phyloP scores from a whole-genome alignment of 768 basidiomycete species.

The Lentinula guzmanii region DNA sequence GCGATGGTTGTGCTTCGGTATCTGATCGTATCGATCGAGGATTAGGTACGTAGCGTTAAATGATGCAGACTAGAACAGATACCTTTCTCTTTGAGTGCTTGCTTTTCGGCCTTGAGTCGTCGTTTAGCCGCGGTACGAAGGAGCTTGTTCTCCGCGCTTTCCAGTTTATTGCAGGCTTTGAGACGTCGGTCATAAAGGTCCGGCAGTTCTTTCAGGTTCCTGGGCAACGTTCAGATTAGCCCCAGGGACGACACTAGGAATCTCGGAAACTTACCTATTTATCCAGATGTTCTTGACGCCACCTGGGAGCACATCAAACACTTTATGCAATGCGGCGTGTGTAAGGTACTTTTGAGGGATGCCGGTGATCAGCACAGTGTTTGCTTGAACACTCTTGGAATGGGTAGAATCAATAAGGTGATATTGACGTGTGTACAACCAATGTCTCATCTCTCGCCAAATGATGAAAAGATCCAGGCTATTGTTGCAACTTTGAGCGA shows the following conservation, averaged over 20 bases:
- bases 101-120: slow-evolving; percentile 47
- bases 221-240: slow-evolving; percentile 14
- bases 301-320: slow-evolving; percentile 84
- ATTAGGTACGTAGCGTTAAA: neutral
- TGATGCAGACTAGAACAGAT: neutral
- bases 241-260: too few species aligned
- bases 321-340: slow-evolving; percentile 52
- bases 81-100: slow-evolving; percentile 25
- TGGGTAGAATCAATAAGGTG: slow-evolving; percentile 74
- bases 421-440: slow-evolving; percentile 73
- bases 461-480: slow-evolving; percentile 91
- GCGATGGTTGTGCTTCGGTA: neutral
- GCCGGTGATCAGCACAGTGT: slow-evolving; percentile 86
- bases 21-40: neutral
- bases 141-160: slow-evolving; percentile 77
- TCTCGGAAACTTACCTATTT: slow-evolving; percentile 47
- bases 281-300: slow-evolving; percentile 92
- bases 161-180: slow-evolving; percentile 71
- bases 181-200: slow-evolving; percentile 73
- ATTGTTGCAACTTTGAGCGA: neutral
- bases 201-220: slow-evolving; percentile 84
- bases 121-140: slow-evolving; percentile 72
- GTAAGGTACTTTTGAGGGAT: slow-evolving; percentile 77
- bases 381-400: slow-evolving; percentile 77
- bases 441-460: slow-evolving; percentile 73